A percentile compares a stretch with the other conserved stretches of the same genome.
Evolutionary conservation across 805 yeast species (phyloP).

Genomic region (Gaillardinia entomophila): DNA sequence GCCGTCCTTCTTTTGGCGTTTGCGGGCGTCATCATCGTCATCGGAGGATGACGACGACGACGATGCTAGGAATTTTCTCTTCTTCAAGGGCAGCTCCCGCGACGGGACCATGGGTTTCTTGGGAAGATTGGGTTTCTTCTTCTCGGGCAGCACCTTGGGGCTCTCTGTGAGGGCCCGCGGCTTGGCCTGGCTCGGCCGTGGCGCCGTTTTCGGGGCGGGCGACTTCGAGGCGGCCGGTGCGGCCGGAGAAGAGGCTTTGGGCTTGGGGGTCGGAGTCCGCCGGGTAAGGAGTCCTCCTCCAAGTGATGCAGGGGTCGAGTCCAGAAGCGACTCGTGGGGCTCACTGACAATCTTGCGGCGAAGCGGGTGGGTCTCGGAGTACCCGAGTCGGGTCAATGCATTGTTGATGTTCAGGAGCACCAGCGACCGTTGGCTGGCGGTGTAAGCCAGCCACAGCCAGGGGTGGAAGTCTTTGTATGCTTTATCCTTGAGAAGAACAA

Average conservation of each 20-base stretch:
- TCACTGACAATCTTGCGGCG: conserved; percentile 23
- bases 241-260: no score
- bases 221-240: no score
- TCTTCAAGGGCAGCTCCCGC: not conserved
- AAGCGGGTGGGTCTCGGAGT: conserved; percentile 38
- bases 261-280: not conserved
- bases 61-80: not conserved
- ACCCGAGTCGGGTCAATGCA: conserved; percentile 38
- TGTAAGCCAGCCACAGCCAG: conserved; percentile 29
- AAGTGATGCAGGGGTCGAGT: conserved; percentile 3
- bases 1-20: not conserved
- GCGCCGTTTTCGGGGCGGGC: conserved; percentile 3
- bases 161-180: not conserved
- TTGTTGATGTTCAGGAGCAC: conserved; percentile 28
- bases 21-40: conserved; percentile 1
- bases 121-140: conserved; percentile 2
- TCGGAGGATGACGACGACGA: conserved; percentile 4
- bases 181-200: conserved; percentile 9
- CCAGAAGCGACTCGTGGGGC: conserved; percentile 6
- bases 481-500: conserved; percentile 31
- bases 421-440: conserved; percentile 23
- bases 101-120: not conserved
- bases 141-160: conserved; percentile 1
- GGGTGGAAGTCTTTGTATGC: conserved; percentile 35
- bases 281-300: not conserved